Evolutionary conservation across 176 grass and related monocot genomes (phyloP).

Genomic region (Eragrostis curvula): DNA sequence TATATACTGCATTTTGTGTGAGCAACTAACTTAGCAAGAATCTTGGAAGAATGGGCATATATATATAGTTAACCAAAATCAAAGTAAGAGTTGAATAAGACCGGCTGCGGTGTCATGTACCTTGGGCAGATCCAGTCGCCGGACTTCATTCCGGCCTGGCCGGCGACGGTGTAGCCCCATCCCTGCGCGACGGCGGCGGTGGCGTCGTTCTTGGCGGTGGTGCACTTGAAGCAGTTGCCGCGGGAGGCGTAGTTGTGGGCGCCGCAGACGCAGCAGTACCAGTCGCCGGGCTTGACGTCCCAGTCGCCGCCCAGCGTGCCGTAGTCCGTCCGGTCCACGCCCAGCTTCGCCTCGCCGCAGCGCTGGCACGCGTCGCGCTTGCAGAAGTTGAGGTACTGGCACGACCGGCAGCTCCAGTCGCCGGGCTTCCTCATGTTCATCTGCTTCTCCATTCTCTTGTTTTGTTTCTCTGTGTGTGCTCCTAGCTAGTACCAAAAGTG

Average conservation of each 20-base stretch:
- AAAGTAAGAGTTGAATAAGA: neutral
- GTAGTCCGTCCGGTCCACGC: conserved; percentile 55
- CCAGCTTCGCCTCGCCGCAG: conserved; percentile 75
- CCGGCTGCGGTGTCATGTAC: conserved; percentile 1
- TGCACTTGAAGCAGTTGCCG: conserved; percentile 82
- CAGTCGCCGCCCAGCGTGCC: conserved; percentile 44
- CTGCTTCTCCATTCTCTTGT: conserved; percentile 33
- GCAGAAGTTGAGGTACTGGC: conserved; percentile 90
- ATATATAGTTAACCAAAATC: neutral
- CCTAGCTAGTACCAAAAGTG: too few relatives aligned
- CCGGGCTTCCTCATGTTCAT: conserved; percentile 64
- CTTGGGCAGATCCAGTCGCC: conserved; percentile 95
- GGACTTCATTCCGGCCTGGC: conserved; percentile 69
- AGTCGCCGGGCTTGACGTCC: conserved; percentile 95
- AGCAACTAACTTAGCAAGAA: neutral
- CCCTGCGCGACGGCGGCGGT: conserved; percentile 63
- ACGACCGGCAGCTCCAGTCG: conserved; percentile 92
- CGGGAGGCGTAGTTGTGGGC: conserved; percentile 83
- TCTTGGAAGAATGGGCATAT: neutral
- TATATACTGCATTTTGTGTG: conserved; percentile 30
- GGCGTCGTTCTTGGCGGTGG: conserved; percentile 70
- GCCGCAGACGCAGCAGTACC: conserved; percentile 76
- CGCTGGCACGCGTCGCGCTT: conserved; percentile 86
- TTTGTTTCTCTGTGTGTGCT: neutral
- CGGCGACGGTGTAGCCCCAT: conserved; percentile 63